Base-by-base conservation (phyloP, 257 asterid genomes). In the Gentiana straminea region DNA sequence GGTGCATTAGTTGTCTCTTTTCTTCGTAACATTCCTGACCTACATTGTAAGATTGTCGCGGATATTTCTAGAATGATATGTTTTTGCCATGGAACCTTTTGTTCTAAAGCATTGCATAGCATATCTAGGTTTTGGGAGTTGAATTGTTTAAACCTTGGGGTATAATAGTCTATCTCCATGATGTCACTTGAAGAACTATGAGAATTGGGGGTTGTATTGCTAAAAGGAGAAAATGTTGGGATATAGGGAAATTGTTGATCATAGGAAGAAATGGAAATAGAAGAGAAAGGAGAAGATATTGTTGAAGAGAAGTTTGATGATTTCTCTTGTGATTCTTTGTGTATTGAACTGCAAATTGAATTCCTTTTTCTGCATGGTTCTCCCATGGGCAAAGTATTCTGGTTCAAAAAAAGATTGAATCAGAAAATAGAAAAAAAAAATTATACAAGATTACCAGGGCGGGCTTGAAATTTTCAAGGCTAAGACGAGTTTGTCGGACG, bases 11-110 rank as follows among this genome's bases (percentile, higher is more conserved):
- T 41, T 41, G 9, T 63, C 10, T 59, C 69, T 61, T 69, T 80
- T 60, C 88, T 71, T 39, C 67, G 68, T 33, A 75, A 41, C 90
- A 81, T 84, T 13, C 90, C 81, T 0, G 96, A 86, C 60, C 97
- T 66, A 79, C 89, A 90, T 60, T 80, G 88, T 35, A 86, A 69
- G 13, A 90, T 62, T 0, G 91, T 79, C 33, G 79, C 86, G 0
- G 78, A 78, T 2, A 90, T 77, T 7, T 82, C 86, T 0, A 76
- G 73, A 32, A 86, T 75, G 33, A 79, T 63, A 5, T 79, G 73
- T 41, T 59, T 84, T 58, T 84, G 89, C 78, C 81, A 73, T 5
- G 94, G 85, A 5, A 80, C 89, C 51, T 75, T 79, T 48, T 76
- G 72, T 77, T 83, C 91, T 63, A 90, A 60, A 32, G 84, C 93